A percentile compares a stretch with the other conserved stretches of the same genome.
Evolutionary conservation across 2,329 filamentous ascomycete genomes (phyloP).

Genomic region (Rachicladosporium sp.): DNA sequence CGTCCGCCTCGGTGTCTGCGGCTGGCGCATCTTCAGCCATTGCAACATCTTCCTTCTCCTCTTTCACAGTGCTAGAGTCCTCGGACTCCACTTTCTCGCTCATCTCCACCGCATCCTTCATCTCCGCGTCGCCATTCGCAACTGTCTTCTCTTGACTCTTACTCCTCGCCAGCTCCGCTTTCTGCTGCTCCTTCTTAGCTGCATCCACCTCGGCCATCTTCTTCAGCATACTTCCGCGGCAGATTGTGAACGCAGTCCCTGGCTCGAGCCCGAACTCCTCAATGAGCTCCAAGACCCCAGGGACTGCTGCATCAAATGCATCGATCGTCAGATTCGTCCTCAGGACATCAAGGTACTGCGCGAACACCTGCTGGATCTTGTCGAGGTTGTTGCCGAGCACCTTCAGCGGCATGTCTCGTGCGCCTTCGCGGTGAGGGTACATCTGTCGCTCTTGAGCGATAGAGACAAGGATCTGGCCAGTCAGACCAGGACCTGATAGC

Average conservation of each 20-base stretch:
- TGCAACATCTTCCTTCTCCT: slow-evolving; percentile 1
- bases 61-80: slow-evolving; percentile 9
- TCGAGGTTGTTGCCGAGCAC: slow-evolving; percentile 79
- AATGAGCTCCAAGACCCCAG: slow-evolving; percentile 61
- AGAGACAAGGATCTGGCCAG: slow-evolving; percentile 69
- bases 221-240: slow-evolving; percentile 59
- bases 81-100: slow-evolving; percentile 8
- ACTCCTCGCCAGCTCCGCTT: slow-evolving; percentile 17
- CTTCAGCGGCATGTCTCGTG: slow-evolving; percentile 71
- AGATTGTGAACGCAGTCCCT: slow-evolving; percentile 73
- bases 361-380: slow-evolving; percentile 73
- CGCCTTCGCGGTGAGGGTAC: slow-evolving; percentile 64
- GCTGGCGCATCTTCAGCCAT: slow-evolving; percentile 10
- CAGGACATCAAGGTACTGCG: slow-evolving; percentile 81
- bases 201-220: slow-evolving; percentile 39
- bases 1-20: slow-evolving; percentile 23
- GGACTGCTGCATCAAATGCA: slow-evolving; percentile 69
- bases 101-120: slow-evolving; percentile 23
- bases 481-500: slow-evolving; percentile 64
- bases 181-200: slow-evolving; percentile 22
- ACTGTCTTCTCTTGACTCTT: slow-evolving; percentile 28
- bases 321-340: slow-evolving; percentile 63
- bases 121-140: slow-evolving; percentile 34
- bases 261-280: slow-evolving; percentile 67
- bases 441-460: slow-evolving; percentile 81